Evolutionary conservation across 2,329 filamentous ascomycete genomes (phyloP), one percentile per base, ranked within the genome.

Genomic region (Trichophaea hybrida): DNA sequence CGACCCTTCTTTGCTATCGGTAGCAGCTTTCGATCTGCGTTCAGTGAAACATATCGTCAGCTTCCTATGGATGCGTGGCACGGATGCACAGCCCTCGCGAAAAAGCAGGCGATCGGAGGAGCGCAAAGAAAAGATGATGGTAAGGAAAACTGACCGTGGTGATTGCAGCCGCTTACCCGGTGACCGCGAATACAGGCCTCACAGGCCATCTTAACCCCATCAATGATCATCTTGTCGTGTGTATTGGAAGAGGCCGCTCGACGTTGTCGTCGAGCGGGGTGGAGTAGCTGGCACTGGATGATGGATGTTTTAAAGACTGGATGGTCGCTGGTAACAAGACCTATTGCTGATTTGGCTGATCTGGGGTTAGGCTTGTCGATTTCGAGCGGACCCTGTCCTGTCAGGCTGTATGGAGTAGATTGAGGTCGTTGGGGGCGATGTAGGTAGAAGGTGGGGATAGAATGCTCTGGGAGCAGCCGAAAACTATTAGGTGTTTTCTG

Each of bases 1-100:
- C 91, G 86, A 70, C 91, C 91, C 77, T 97, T 97, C 74, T 94
- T 95, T 74, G 94, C 94, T 76, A 96, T 94, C 73, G 94, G 88
- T 71, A 88, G 85, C 66, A 97, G 80, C 66, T 87, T 87, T 68
- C 91, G 88, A 74, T 96, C 93, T 95, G 70, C 58, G 69, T 60
- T 24, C 13, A 12, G 34, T n/a, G 31, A n/a, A 37, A 53, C 13
- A 34, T 53, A 7, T 53, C 33, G 50, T 33, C 7, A 58, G 65
- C 71, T 64, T 65, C 59, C 49, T 62, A 64, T 49, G 64, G 59
- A 31, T 57, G 59, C 59, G 46, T 59, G 61, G 48, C 58, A 65
- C 37, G 55, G 60, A 56, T 65, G 58, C 61, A 63, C 57, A 48
- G 50, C 54, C 54, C 57, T 46, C 58, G 52, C 57, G 46, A 51